A percentile compares a stretch with the other conserved stretches of the same genome.
phyloP scores from a whole-genome alignment of 805 yeast genomes.

The Lachancea quebecensis region DNA sequence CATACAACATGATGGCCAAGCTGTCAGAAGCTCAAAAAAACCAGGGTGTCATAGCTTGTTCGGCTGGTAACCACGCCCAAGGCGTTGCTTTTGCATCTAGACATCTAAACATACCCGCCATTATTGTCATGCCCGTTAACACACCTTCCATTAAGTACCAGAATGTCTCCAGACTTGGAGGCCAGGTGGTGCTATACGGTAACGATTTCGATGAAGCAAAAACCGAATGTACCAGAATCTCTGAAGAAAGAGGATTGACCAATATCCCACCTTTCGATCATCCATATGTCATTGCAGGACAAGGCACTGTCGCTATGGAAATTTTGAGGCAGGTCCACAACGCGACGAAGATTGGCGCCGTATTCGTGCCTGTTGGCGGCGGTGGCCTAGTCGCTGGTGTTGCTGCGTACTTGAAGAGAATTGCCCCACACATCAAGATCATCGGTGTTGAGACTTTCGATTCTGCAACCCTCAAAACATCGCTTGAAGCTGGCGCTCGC shows the following conservation, averaged over 20 bases:
- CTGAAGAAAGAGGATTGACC: constrained; percentile 64
- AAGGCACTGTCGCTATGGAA: constrained; percentile 95
- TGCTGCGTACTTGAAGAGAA: constrained; percentile 80
- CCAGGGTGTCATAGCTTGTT: constrained; percentile 94
- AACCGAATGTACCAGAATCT: constrained; percentile 71
- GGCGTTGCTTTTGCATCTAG: constrained; percentile 95
- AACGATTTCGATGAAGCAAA: constrained; percentile 96
- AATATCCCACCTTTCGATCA: constrained; percentile 98
- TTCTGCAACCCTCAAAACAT: constrained; percentile 84
- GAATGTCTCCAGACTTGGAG: constrained; percentile 87
- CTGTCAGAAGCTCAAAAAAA: constrained; percentile 50
- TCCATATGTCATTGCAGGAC: constrained; percentile 97
- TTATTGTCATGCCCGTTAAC: constrained; percentile 96
- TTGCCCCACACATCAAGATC: constrained; percentile 95
- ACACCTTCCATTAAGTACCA: constrained; percentile 93
- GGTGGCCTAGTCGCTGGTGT: constrained; percentile 94
- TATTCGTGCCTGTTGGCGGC: constrained; percentile 93
- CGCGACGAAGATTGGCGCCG: constrained; percentile 64
- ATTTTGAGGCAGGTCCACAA: constrained; percentile 74
- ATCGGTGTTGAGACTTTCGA: constrained; percentile 95
- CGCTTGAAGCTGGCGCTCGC: constrained; percentile 50
- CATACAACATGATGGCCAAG: constrained; percentile 94
- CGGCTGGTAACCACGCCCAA: constrained; percentile 99
- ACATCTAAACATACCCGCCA: constrained; percentile 80
- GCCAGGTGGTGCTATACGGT: constrained; percentile 88